Conservation (phyloP, 228 moss, liverwort and hornwort genomes). For the Sphagnum magellanicum region DNA sequence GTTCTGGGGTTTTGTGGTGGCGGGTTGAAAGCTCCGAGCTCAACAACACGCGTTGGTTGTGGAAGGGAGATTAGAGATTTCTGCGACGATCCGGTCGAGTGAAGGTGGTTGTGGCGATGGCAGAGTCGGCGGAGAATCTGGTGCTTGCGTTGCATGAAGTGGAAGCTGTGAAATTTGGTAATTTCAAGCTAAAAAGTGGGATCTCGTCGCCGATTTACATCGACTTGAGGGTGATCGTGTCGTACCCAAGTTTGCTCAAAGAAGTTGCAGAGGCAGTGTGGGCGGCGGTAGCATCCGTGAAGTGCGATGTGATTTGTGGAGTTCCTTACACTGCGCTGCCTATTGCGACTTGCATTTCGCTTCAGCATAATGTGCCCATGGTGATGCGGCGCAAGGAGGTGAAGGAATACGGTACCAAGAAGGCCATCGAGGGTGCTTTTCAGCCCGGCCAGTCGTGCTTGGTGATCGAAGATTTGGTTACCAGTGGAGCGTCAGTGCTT, state of each 20-base stretch:
- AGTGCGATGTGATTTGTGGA: slow-evolving; percentile 79
- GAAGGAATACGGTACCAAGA: slow-evolving; percentile 93
- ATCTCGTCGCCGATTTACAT: slow-evolving; percentile 81
- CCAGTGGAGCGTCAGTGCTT: slow-evolving; percentile 85
- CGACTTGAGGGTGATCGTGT: slow-evolving; percentile 81
- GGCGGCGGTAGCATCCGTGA: slow-evolving; percentile 30
- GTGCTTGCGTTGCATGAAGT: slow-evolving; percentile 64
- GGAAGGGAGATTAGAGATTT: background rate
- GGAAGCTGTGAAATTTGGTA: slow-evolving; percentile 85
- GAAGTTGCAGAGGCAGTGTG: slow-evolving; percentile 69
- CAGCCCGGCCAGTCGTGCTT: slow-evolving; percentile 68
- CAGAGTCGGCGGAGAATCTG: slow-evolving; percentile 35
- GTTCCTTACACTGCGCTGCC: slow-evolving; percentile 95
- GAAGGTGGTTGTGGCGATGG: slow-evolving; percentile 22
- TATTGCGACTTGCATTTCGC: slow-evolving; percentile 79
- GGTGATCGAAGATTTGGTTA: slow-evolving; percentile 89
- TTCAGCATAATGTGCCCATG: slow-evolving; percentile 74
- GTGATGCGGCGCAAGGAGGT: slow-evolving; percentile 98
- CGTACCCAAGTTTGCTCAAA: slow-evolving; percentile 63
- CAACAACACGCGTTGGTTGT: no score
- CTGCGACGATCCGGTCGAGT: background rate
- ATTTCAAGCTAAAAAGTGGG: slow-evolving; percentile 85
- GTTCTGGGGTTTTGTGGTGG: no score
- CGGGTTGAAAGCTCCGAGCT: no score
- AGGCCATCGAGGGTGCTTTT: slow-evolving; percentile 90